phyloP scores from a whole-genome alignment of 352 stramenopile genomes.

The Phytopythium vexans region DNA sequence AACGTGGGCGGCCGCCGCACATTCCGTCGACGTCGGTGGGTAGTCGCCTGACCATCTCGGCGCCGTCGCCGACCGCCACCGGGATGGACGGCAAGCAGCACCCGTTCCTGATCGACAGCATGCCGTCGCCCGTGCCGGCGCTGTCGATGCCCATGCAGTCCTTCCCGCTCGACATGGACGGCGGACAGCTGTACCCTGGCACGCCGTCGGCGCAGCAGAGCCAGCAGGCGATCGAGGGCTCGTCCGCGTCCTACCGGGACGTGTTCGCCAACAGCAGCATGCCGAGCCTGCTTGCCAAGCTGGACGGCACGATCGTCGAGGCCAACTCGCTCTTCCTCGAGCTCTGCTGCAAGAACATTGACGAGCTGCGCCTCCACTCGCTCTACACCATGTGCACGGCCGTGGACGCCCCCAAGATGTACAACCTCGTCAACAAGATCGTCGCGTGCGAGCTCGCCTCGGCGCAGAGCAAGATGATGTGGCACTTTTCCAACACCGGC shows the following conservation, averaged over 20 bases:
- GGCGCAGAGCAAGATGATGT: slow-evolving; percentile 84
- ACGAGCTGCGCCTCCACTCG: slow-evolving; percentile 72
- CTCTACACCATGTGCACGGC: slow-evolving; percentile 81
- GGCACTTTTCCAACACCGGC: slow-evolving; percentile 66
- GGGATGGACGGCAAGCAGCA: slow-evolving; percentile 29
- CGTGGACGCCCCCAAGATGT: slow-evolving; percentile 78
- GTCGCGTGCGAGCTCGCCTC: slow-evolving; percentile 72
- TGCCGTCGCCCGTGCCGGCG: slow-evolving; percentile 68
- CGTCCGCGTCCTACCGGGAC: slow-evolving; percentile 62
- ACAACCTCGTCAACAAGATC: slow-evolving; percentile 75
- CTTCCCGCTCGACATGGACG: slow-evolving; percentile 67
- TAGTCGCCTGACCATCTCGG: slow-evolving; percentile 44
- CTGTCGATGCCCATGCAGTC: slow-evolving; percentile 66
- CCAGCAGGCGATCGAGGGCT: slow-evolving; percentile 54
- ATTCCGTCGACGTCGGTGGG: slow-evolving; percentile 29
- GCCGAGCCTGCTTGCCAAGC: slow-evolving; percentile 68
- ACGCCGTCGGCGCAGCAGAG: slow-evolving; percentile 9
- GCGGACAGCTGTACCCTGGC: slow-evolving; percentile 24
- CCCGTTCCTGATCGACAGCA: slow-evolving; percentile 75
- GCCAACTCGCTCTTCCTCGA: slow-evolving; percentile 76
- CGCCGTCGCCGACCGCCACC: slow-evolving; percentile 24
- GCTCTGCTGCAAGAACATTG: slow-evolving; percentile 76
- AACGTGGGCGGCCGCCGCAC: slow-evolving; percentile 11
- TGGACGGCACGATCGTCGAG: slow-evolving; percentile 79
- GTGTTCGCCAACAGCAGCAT: slow-evolving; percentile 80